Percentiles rank a stretch among this genome's conserved stretches.
These are phyloP conservation scores for Geotrichum macrosporum DNA, from an alignment of 1,139 yeast genomes.

Conservation along the genomic window DNA sequence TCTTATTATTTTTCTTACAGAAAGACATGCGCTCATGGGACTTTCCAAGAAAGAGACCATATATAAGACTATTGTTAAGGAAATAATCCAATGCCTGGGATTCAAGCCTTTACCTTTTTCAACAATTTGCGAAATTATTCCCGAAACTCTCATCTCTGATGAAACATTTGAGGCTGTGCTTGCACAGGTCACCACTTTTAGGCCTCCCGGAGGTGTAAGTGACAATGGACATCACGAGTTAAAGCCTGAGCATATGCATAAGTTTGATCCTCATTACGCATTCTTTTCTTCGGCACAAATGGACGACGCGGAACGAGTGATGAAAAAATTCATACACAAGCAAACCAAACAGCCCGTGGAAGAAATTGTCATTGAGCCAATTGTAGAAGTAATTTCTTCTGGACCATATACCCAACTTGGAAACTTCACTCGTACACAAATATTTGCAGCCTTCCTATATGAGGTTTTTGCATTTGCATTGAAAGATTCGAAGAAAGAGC, in stretches of 20 bases:
- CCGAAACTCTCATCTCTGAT: slow-evolving; percentile 66
- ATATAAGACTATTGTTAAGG: slow-evolving; percentile 53
- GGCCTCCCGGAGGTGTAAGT: slow-evolving; percentile 58
- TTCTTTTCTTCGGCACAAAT: slow-evolving; percentile 72
- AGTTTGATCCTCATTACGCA: slow-evolving; percentile 75
- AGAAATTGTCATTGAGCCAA: slow-evolving; percentile 37
- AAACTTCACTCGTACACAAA: slow-evolving; percentile 35
- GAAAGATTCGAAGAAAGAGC: slow-evolving; percentile 15
- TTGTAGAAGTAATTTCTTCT: slow-evolving; percentile 30
- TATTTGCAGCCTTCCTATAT: slow-evolving; percentile 35
- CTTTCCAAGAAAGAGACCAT: slow-evolving; percentile 47
- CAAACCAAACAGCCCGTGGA: slow-evolving; percentile 29
- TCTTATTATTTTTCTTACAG: slow-evolving; percentile 64
- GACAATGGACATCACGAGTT: slow-evolving; percentile 68
- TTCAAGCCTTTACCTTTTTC: slow-evolving; percentile 70
- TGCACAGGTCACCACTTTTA: slow-evolving; percentile 54
- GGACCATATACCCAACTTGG: slow-evolving; percentile 37
- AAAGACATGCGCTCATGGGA: slow-evolving; percentile 56
- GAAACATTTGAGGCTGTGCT: slow-evolving; percentile 69
- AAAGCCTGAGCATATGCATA: slow-evolving; percentile 51
- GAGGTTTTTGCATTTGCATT: slow-evolving; percentile 25
- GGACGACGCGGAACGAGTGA: slow-evolving; percentile 62
- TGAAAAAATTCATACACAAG: slow-evolving; percentile 44
- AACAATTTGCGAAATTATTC: slow-evolving; percentile 61
- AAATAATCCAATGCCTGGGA: slow-evolving; percentile 73